Base-by-base conservation (phyloP, 139 green algal genomes). In the Chlorella sp. region DNA sequence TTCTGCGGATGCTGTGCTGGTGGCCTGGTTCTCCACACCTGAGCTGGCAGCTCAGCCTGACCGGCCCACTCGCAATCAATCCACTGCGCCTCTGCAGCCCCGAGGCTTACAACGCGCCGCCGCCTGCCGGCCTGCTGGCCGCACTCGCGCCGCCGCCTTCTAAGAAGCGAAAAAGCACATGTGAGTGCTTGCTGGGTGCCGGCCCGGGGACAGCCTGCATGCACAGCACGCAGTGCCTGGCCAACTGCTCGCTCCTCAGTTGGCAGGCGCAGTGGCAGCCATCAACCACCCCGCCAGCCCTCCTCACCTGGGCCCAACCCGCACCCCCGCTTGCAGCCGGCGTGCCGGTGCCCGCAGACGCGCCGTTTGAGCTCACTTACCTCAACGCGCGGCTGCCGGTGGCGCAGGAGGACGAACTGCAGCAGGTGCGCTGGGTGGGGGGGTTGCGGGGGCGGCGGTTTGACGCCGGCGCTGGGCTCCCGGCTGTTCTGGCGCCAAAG, bases 121-220 rank as follows among this genome's bases (percentile, higher is more conserved):
- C 79, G 64, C 79, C 79, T 11, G 44, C 79, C 38, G 64, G 79
- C 32, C 43, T 76, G 79, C 79, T 84, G 43, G 43, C 79, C 1
- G 43, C 77, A 40, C 77, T 83, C 60, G 64, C n/a, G 43, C 79
- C 64, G 44, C 62, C 64, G 44, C 79, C 79, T 22, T 76, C 62
- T 41, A 84, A 84, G 79, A 84, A 84, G 79, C 79, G 79, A 46
- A 84, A 84, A 67, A 76, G 77, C 77, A 44, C 34, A 24, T 74
- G 77, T 83, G 77, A 60, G 77, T 48, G 22, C 8, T 7, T 3
- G 0, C 16, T 20, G 72, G 43, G 73, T 58, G 72, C 41, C 16
- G 40, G 72, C 36, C 26, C 24, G 13, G 13, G 20, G 41, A 5
- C 40, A 60, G 30, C 60, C 41, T n/a, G 60, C 20, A 6, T 28